A percentile compares a stretch with the other conserved stretches of the same genome.
Conservation (phyloP, 768 basidiomycete species). For the Trametes maxima region DNA sequence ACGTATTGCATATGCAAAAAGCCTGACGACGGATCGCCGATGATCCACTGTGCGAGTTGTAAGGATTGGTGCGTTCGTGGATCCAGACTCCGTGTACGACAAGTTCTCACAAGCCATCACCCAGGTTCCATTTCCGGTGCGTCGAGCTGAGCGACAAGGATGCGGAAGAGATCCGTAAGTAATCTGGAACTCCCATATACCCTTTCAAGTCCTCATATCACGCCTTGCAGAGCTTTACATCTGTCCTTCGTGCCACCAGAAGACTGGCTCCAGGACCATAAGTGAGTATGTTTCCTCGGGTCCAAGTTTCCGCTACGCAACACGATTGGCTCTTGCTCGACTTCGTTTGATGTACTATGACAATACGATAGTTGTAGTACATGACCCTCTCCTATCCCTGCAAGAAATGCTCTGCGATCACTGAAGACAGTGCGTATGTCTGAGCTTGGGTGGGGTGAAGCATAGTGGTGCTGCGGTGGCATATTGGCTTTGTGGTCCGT, state of each 20-base stretch:
- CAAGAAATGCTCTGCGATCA: background rate
- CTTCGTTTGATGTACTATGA: slow-evolving; percentile 27
- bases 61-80: slow-evolving; percentile 61
- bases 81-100: background rate
- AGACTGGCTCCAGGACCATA: slow-evolving; percentile 65
- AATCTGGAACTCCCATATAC: slow-evolving; percentile 6
- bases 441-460: too few relatives aligned
- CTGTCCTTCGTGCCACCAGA: slow-evolving; percentile 56
- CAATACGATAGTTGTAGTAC: slow-evolving; percentile 21
- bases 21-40: slow-evolving; percentile 77
- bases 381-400: background rate
- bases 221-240: slow-evolving; percentile 55
- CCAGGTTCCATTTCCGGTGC: slow-evolving; percentile 86
- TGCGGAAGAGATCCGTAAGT: slow-evolving; percentile 81
- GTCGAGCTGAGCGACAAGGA: slow-evolving; percentile 60
- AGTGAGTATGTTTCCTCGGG: slow-evolving; percentile 63
- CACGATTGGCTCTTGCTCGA: slow-evolving; percentile 26
- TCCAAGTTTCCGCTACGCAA: background rate
- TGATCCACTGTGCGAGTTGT: slow-evolving; percentile 77
- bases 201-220: background rate
- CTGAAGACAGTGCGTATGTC: background rate
- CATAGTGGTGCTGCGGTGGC: background rate
- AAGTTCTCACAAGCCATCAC: background rate
- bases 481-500: background rate
- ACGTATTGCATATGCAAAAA: slow-evolving; percentile 65